phyloP scores from a whole-genome alignment of 2,329 filamentous ascomycete genomes.

The Orbilia oligospora region DNA sequence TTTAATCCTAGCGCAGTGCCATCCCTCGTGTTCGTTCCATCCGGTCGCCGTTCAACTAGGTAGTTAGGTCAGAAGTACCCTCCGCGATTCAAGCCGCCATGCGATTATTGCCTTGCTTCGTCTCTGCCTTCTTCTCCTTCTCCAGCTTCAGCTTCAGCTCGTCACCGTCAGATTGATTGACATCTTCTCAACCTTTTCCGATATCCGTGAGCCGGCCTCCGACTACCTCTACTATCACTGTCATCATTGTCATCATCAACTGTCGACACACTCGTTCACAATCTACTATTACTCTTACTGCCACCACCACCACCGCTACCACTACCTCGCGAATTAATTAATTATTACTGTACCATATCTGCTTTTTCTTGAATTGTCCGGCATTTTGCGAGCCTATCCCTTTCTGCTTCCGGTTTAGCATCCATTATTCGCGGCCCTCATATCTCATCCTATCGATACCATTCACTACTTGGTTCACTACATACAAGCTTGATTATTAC shows the following conservation, averaged over 20 bases:
- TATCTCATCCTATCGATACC: slow-evolving; percentile 29
- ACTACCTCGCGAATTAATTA: not conserved
- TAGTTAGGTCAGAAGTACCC: slow-evolving; percentile 1
- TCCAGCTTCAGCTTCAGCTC: slow-evolving; percentile 27
- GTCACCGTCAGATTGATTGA: slow-evolving; percentile 30
- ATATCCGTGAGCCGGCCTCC: slow-evolving; percentile 54
- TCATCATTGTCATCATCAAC: slow-evolving; percentile 8
- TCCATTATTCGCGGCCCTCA: slow-evolving; percentile 22
- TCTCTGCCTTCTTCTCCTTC: slow-evolving; percentile 19
- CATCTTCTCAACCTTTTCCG: not conserved
- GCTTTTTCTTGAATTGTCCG: slow-evolving; percentile 17
- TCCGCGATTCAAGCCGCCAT: slow-evolving; percentile 39
- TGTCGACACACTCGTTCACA: slow-evolving; percentile 13
- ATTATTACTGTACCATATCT: slow-evolving; percentile 21
- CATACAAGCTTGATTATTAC: not conserved
- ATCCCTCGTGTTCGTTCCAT: not conserved
- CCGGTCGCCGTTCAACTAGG: slow-evolving; percentile 28
- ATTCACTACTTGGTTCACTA: not conserved
- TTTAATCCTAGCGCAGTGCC: slow-evolving; percentile 3
- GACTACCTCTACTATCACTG: not conserved
- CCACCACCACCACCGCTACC: too few species aligned
- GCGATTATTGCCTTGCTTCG: slow-evolving; percentile 48
- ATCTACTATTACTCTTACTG: slow-evolving; percentile 4
- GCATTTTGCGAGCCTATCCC: slow-evolving; percentile 44
- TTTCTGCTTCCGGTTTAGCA: slow-evolving; percentile 37